Percentiles rank a stretch among this genome's conserved stretches.
Conservation (phyloP, 1,139 yeast species). For the Taphrina populina region DNA sequence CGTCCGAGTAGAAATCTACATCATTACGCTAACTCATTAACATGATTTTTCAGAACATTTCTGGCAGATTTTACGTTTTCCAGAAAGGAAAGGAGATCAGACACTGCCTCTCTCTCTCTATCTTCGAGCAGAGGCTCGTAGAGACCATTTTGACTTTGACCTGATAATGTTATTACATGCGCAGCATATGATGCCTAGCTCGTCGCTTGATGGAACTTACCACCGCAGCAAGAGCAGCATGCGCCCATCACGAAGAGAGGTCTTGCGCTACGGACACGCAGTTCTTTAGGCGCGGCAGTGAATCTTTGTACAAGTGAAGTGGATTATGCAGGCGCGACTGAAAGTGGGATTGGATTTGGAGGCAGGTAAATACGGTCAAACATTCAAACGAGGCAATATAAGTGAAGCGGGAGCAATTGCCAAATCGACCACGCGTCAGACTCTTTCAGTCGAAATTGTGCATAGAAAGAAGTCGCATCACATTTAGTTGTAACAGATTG, state of each 20-base stretch:
- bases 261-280: neutral
- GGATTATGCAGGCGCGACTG: no score
- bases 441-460: no score
- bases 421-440: no score
- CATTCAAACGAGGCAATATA: no score
- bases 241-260: slow-evolving; percentile 13
- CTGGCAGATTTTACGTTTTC: slow-evolving; percentile 76
- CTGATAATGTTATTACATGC: slow-evolving; percentile 28
- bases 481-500: no score
- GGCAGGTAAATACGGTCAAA: no score
- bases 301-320: no score
- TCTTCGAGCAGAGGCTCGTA: slow-evolving; percentile 73
- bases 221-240: slow-evolving; percentile 30
- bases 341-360: no score
- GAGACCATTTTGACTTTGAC: slow-evolving; percentile 46
- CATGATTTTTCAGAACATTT: neutral
- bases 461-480: no score
- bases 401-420: no score
- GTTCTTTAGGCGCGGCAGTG: no score
- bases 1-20: slow-evolving; percentile 74
- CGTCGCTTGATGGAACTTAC: slow-evolving; percentile 1
- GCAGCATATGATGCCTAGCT: neutral
- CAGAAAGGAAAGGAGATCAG: slow-evolving; percentile 79
- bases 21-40: slow-evolving; percentile 52
- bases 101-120: slow-evolving; percentile 93